phyloP scores from a whole-genome alignment of 352 stramenopile genomes.

The Globisporangium irregulare region DNA sequence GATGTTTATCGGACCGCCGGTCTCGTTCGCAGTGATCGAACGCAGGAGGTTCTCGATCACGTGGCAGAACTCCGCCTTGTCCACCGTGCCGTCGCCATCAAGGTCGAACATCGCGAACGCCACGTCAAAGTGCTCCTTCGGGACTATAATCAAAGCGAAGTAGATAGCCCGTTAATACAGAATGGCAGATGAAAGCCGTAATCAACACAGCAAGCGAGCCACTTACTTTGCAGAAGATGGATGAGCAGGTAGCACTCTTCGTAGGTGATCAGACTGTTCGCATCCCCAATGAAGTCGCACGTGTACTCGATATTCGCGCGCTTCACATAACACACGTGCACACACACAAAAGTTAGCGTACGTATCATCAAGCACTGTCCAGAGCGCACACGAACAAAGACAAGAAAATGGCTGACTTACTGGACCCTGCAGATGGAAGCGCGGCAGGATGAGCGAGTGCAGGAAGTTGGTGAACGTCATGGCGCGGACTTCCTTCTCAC shows the following conservation, averaged over 20 bases:
- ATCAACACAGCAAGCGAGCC: neutral
- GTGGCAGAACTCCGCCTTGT: constrained; percentile 72
- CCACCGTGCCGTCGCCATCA: constrained; percentile 65
- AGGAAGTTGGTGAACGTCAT: constrained; percentile 87
- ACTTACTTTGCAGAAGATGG: constrained; percentile 73
- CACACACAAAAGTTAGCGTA: neutral
- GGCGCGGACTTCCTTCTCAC: constrained; percentile 25
- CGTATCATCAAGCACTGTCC: neutral
- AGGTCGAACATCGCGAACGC: constrained; percentile 83
- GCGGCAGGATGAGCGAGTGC: constrained; percentile 67
- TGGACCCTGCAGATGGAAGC: constrained; percentile 57
- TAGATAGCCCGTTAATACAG: neutral
- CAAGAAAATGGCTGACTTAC: constrained; percentile 20
- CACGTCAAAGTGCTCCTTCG: constrained; percentile 72
- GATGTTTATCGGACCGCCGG: constrained; percentile 2
- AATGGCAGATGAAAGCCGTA: neutral
- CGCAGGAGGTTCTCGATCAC: constrained; percentile 67
- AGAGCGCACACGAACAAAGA: neutral
- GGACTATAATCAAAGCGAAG: constrained; percentile 33
- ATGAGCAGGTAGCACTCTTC: constrained; percentile 80
- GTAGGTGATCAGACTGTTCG: constrained; percentile 70
- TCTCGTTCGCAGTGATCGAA: constrained; percentile 28
- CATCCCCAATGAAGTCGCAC: constrained; percentile 74
- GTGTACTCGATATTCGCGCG: constrained; percentile 49
- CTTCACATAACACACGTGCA: constrained; percentile 25